Evolutionary conservation across 164 flowering plant genomes (phyloP).

Genomic region (Dillenia turbinata): DNA sequence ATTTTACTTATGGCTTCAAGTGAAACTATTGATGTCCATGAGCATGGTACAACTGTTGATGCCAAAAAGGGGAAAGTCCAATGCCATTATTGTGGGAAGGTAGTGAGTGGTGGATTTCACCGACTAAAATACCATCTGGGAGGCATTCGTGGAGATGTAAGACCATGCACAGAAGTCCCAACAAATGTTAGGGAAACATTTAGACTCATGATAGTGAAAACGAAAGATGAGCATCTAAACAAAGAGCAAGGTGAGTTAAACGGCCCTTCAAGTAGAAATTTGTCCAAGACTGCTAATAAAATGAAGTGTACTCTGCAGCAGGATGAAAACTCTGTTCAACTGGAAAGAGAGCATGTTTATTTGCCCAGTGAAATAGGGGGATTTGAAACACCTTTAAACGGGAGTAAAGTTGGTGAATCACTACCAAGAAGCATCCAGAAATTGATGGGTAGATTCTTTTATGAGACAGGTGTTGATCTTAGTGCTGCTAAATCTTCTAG

Average conservation of each 20-base stretch:
- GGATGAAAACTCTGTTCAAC: neutral
- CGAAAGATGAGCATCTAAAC: constrained; percentile 10
- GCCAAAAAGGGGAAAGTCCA: constrained; percentile 21
- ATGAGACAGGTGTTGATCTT: constrained; percentile 44
- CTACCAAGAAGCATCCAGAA: constrained; percentile 16
- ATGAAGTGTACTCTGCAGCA: constrained; percentile 11
- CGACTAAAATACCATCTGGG: constrained; percentile 56
- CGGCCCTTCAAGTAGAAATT: constrained; percentile 14
- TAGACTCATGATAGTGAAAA: constrained; percentile 20
- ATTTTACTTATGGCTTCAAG: constrained; percentile 13
- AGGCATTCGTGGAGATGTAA: constrained; percentile 42
- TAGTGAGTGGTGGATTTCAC: constrained; percentile 23
- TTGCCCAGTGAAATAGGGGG: neutral
- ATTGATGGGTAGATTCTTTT: constrained; percentile 50
- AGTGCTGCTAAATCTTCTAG: constrained; percentile 29
- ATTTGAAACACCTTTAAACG: neutral
- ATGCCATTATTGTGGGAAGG: constrained; percentile 54
- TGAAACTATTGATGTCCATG: constrained; percentile 16
- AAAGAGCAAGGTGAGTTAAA: constrained; percentile 19
- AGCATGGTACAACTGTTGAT: constrained; percentile 38
- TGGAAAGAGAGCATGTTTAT: neutral
- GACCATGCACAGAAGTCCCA: constrained; percentile 42
- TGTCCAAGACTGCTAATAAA: constrained; percentile 1
- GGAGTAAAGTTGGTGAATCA: no score
- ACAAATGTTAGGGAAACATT: constrained; percentile 25